Conservation (phyloP, 345 rosid genomes). For the Nasturtium officinale region DNA sequence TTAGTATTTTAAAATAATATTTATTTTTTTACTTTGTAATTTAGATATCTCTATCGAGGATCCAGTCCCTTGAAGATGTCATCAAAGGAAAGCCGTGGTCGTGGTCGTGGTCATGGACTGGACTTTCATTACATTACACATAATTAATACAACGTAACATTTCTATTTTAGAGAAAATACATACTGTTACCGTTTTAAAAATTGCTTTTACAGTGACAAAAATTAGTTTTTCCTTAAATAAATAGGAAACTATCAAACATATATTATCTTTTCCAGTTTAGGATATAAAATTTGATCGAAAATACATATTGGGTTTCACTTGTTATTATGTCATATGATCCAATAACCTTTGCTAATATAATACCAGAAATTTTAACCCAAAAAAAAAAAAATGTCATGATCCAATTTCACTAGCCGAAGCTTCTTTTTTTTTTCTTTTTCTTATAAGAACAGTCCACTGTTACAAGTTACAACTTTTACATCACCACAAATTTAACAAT, state of each 20-base stretch:
- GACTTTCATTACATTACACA: conserved; percentile 2
- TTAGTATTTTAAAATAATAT: too few species aligned
- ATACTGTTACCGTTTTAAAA: background rate
- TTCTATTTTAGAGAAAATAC: background rate
- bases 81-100: conserved; percentile 8
- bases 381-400: background rate
- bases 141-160: background rate
- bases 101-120: background rate
- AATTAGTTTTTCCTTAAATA: background rate
- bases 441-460: background rate
- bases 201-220: background rate
- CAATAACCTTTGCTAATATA: too few species aligned
- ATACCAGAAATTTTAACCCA: too few species aligned
- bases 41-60: conserved; percentile 13
- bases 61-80: background rate
- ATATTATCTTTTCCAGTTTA: background rate
- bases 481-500: background rate
- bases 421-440: background rate
- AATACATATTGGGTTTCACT: background rate
- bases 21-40: background rate
- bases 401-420: background rate
- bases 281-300: background rate
- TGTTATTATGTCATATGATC: background rate
- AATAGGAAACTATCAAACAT: background rate
- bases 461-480: conserved; percentile 1